These are phyloP conservation scores for Cyberlindnera maritima DNA, from an alignment of 805 yeast species.

Conservation along the genomic window DNA sequence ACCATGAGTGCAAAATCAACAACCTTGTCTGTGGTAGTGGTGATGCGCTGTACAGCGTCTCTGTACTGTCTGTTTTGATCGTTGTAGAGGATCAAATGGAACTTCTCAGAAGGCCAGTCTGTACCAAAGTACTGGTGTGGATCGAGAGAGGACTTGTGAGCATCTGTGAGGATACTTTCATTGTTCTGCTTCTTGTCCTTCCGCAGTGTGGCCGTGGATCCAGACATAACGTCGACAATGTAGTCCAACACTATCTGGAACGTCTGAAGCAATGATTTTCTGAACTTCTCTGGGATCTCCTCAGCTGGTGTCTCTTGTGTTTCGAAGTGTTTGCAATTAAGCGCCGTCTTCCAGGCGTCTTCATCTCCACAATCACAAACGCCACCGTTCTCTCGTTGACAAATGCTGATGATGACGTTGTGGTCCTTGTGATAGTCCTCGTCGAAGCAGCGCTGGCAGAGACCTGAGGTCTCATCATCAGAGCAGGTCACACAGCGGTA, in stretches of 20 bases:
- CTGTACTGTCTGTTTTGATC: conserved; percentile 74
- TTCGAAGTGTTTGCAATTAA: conserved; percentile 46
- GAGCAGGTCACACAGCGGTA: conserved; percentile 76
- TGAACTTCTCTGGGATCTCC: conserved; percentile 44
- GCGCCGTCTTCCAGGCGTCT: conserved; percentile 68
- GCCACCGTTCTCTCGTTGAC: conserved; percentile 64
- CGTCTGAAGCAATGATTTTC: conserved; percentile 35
- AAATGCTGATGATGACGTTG: conserved; percentile 59
- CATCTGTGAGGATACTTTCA: conserved; percentile 29
- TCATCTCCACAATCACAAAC: conserved; percentile 77
- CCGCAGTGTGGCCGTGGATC: conserved; percentile 27
- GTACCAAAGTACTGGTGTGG: conserved; percentile 43
- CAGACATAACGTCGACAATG: conserved; percentile 58
- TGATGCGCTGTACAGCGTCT: conserved; percentile 68
- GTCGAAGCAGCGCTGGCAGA: conserved; percentile 75
- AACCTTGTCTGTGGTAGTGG: conserved; percentile 60
- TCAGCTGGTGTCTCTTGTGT: conserved; percentile 22
- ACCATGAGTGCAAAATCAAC: conserved; percentile 71
- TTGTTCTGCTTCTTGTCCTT: conserved; percentile 27
- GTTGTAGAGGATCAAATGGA: conserved; percentile 61
- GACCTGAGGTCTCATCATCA: conserved; percentile 77
- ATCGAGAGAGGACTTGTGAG: conserved; percentile 33
- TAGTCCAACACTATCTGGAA: conserved; percentile 53
- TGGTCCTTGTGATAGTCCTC: conserved; percentile 72
- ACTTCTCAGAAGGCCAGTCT: conserved; percentile 46